Evolutionary conservation across 129 eudicot genomes (phyloP), one percentile per base, ranked within the genome.

Genomic region (Flaveria linearis): DNA sequence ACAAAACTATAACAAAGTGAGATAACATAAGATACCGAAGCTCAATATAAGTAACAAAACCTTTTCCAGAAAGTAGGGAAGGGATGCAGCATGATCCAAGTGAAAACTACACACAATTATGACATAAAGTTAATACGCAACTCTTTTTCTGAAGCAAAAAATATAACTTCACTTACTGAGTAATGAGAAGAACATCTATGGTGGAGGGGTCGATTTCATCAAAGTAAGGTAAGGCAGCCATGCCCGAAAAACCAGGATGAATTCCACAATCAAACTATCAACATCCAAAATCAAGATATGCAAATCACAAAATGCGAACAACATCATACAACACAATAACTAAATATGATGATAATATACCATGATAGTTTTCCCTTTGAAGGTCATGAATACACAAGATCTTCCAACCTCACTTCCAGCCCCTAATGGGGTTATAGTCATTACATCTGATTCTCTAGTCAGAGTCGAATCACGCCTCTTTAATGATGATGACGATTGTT

Each of bases 71-170:
- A 94, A 94, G 77, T 94, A 94, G 17, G 98, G 98, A 74, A 94
- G 98, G 39, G 98, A 94, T 49, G 97, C 98, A 76, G 98, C 98
- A 91, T 94, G 98, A 88, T 94, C 98, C 87, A 94, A 87, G 83
- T 94, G 98, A 89, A 94, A 94, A 83, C 98, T 94, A 96, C 87
- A 85, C 58, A 69, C 9, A 39, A 58, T 28, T 39, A n/a, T 69
- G 61, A 23, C 63, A 57, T 50, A 7, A 16, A 45, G 3, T 16
- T 16, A 52, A 22, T 23, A 17, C 1, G 25, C 11, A 50, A 17
- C 1, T 68, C 94, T 36, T 36, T 36, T 36, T 36, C 41, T 36
- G 7, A 36, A 36, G 7, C 7, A 36, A 36, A 36, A 36, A 36
- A 1, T 36, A 36, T 36, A 36, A 36, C 41, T 36, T 1, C 41